A percentile compares a stretch with the other conserved stretches of the same genome.
phyloP scores from a whole-genome alignment of 371 early-diverging fungal species.

The Apophysomyces ossiformis region DNA sequence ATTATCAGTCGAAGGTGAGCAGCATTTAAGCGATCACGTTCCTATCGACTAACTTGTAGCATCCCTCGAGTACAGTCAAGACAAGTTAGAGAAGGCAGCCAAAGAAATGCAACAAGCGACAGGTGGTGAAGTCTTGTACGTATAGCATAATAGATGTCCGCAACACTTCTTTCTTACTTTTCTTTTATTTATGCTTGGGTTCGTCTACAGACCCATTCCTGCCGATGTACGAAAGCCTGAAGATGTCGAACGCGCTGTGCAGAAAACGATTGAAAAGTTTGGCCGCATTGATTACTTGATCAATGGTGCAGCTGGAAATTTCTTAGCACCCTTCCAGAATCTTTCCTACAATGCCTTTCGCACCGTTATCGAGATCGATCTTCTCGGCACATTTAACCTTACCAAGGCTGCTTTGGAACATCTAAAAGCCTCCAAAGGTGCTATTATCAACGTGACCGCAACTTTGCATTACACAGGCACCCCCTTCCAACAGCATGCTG shows the following conservation, averaged over 20 bases:
- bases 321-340: slow-evolving; percentile 68
- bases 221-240: slow-evolving; percentile 71
- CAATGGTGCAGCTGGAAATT: slow-evolving; percentile 80
- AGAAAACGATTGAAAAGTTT: slow-evolving; percentile 62
- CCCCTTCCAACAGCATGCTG: slow-evolving; percentile 58
- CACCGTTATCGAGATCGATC: slow-evolving; percentile 62
- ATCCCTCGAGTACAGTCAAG: slow-evolving; percentile 27
- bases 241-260: slow-evolving; percentile 66
- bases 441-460: slow-evolving; percentile 70
- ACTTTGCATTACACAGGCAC: slow-evolving; percentile 69
- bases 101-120: slow-evolving; percentile 65
- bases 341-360: slow-evolving; percentile 79
- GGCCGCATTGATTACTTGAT: slow-evolving; percentile 74
- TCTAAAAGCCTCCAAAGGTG: slow-evolving; percentile 71
- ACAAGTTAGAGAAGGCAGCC: slow-evolving; percentile 72
- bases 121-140: slow-evolving; percentile 57
- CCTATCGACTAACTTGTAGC: background rate
- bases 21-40: background rate
- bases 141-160: no score
- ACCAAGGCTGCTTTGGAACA: slow-evolving; percentile 76
- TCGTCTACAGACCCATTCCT: slow-evolving; percentile 43
- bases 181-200: background rate
- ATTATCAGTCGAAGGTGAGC: slow-evolving; percentile 65
- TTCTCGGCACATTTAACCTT: slow-evolving; percentile 69
- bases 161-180: no score